Evolutionary conservation across 345 rosid genomes (phyloP), one percentile per base, ranked within the genome.

Genomic region (Salix exigua): DNA sequence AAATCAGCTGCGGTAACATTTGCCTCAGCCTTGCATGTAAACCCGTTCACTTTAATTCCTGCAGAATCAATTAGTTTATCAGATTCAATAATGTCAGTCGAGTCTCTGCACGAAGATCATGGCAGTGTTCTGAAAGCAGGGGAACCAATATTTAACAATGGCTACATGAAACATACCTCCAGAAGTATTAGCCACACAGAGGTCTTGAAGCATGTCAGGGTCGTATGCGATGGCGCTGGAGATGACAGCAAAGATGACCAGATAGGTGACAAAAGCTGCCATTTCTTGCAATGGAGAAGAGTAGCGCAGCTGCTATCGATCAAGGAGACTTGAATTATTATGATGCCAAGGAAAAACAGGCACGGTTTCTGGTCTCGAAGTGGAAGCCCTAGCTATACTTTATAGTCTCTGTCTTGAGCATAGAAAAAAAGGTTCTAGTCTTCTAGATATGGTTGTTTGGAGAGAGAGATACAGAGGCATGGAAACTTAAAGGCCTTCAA

Each of bases 151-250:
- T 13, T 2, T 55, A 53, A 26, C 8, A 64, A 6, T 31, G 48
- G 55, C 46, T 23, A 2, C 1, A 25, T 2, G 26, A 31, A 50
- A 19, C 19, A 66, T 53, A 80, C 83, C 83, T 46, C 80, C 68
- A 4, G 70, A 66, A n/a, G 75, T 30, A 44, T 76, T n/a, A 16
- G 83, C 83, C 4, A 80, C 83, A 31, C 83, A 80, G 28, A 76
- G 70, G 73, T 80, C 83, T 58, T 80, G 83, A 76, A 80, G 83
- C 80, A 37, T 44, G 68, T 80, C 83, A 37, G 83, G 83, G 61
- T 80, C 83, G n/a, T 44, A 72, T 6, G 83, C 79, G 3, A 72
- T 18, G 46, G 71, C 64, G 23, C 58, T 10, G 65, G 44, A 66
- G 46, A 80, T 25, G 69, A 73, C 38, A 48, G 69, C 1, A 51